Base-by-base conservation (phyloP, 2,329 filamentous ascomycete species). In the Botrytis medusae region DNA sequence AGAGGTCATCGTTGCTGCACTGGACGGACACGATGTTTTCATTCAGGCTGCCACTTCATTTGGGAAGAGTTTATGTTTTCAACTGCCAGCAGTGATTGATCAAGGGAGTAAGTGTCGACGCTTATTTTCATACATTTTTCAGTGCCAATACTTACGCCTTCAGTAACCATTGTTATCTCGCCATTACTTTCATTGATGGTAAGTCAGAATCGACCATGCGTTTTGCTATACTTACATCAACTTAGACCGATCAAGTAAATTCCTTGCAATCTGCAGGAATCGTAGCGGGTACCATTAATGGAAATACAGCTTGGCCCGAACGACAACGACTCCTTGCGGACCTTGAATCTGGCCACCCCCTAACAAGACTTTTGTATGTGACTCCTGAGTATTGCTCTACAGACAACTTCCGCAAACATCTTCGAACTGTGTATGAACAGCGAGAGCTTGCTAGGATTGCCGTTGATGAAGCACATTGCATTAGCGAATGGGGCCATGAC, bases 401-500 rank as follows among this genome's bases (percentile, higher is more conserved):
- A 7, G 88, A 94, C 74, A 86, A 87, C 73, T 98, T 98, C 82
- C 92, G 95, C 57, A 88, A 90, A 74, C 89, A 91, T 67, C 84
- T 98, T 14, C 87, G 88, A 74, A 84, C 92, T 7, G 91, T 98
- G 22, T 85, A 98, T 80, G 85, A 89, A 74, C 94, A 98, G 81
- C 88, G 89, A 73, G 93, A 98, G 82, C 88, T 98, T n/a, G 91
- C 92, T 16, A 90, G 95, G 22, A 89, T 98, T 76, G 95, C 93
- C 65, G 91, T 98, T 73, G 95, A 98, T 80, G 95, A 98, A 83
- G 95, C 95, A 2, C 95, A 98, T 82, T 98, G 95, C 82, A 97
- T 98, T 77, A 97, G 93, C 37, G 95, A 98, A 90, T 98, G 95
- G 95, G 95, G 95, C 2, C 95, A 98, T 81, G 95, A 98, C 82